Percentiles rank a stretch among this genome's conserved stretches.
phyloP scores from a whole-genome alignment of 164 flowering plant species.

The Aristolochia californica region DNA sequence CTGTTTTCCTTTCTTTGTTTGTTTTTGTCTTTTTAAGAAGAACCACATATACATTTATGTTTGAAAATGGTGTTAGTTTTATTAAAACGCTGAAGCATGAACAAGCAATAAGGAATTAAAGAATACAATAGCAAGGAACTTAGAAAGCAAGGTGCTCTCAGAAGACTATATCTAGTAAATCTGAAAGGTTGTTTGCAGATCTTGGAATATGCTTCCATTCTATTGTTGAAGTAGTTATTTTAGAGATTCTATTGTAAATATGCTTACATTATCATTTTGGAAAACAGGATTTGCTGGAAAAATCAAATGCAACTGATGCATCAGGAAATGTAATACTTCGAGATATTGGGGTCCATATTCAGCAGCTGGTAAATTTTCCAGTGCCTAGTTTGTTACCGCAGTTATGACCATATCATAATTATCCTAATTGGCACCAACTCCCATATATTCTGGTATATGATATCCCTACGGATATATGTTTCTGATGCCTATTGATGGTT shows the following conservation, averaged over 20 bases:
- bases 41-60: too few species aligned
- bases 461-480: background rate
- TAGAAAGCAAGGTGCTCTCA: constrained; percentile 21
- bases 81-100: background rate
- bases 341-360: constrained; percentile 36
- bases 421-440: constrained; percentile 2
- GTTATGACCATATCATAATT: constrained; percentile 2
- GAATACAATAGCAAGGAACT: background rate
- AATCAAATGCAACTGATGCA: constrained; percentile 33
- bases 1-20: background rate
- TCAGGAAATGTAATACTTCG: constrained; percentile 29
- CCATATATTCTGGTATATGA: background rate
- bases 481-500: background rate
- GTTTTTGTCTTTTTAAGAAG: too few species aligned
- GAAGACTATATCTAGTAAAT: constrained; percentile 28
- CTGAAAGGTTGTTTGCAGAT: constrained; percentile 32
- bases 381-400: too few species aligned
- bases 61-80: too few species aligned
- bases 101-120: too few species aligned
- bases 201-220: constrained; percentile 33
- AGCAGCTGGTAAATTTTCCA: constrained; percentile 26
- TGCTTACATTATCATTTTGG: background rate
- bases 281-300: constrained; percentile 26
- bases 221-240: too few species aligned
- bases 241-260: too few species aligned